These are phyloP conservation scores for Beauveria sp. DNA, from an alignment of 2,329 filamentous ascomycete genomes.

Conservation along the genomic window DNA sequence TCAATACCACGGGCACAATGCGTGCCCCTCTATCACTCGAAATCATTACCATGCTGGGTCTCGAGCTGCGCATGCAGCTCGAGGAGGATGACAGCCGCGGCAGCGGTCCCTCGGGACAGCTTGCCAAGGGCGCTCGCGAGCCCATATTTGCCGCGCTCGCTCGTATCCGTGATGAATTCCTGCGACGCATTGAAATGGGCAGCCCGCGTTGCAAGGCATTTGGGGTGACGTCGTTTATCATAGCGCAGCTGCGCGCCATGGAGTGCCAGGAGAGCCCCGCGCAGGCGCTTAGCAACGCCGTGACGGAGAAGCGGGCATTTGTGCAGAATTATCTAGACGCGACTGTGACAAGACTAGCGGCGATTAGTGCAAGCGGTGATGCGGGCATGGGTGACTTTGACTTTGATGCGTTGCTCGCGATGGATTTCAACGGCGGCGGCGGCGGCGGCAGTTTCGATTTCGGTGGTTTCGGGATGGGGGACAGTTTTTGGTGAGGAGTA, in stretches of 20 bases:
- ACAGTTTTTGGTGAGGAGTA: neutral
- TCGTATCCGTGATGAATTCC: neutral
- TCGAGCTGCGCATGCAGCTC: conserved; percentile 3
- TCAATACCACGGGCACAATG: neutral
- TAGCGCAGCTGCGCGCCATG: neutral
- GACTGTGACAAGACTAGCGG: neutral
- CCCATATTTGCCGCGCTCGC: neutral
- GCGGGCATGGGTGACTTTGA: neutral
- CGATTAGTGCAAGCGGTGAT: neutral
- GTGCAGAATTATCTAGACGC: neutral
- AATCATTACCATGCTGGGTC: conserved; percentile 3
- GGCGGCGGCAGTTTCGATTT: neutral
- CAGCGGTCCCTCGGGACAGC: neutral
- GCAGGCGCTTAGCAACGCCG: neutral
- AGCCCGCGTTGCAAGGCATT: conserved; percentile 1
- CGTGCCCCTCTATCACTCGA: conserved; percentile 1
- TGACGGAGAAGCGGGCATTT: neutral
- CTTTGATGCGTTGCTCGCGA: neutral
- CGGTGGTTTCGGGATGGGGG: neutral
- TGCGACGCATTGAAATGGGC: neutral
- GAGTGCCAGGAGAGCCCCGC: neutral
- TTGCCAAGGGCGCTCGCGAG: neutral
- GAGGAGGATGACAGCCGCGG: neutral
- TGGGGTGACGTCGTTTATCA: neutral
- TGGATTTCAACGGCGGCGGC: neutral